Percentiles rank a stretch among this genome's conserved stretches.
These are phyloP conservation scores for Aspergillus proliferans DNA, from an alignment of 2,329 filamentous ascomycete species.

Conservation along the genomic window DNA sequence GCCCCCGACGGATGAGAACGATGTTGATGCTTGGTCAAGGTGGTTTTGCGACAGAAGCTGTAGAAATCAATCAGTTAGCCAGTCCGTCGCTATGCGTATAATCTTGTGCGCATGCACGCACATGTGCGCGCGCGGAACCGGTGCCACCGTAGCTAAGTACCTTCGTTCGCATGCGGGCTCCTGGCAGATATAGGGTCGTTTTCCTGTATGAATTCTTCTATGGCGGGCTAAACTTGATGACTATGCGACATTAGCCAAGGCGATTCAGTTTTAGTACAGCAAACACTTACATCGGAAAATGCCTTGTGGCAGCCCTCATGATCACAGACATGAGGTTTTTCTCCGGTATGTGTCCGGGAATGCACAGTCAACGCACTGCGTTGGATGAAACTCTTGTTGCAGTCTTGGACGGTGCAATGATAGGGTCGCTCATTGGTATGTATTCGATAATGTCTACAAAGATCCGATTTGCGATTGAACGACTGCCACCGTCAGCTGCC, in stretches of 20 bases:
- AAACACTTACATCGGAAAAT: constrained; percentile 36
- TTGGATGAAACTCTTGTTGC: constrained; percentile 45
- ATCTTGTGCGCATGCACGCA: neutral
- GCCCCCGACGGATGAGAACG: constrained; percentile 32
- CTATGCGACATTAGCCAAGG: constrained; percentile 14
- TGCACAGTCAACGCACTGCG: constrained; percentile 44
- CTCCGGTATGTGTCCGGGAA: constrained; percentile 39
- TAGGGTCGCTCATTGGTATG: constrained; percentile 46
- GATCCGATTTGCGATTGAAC: constrained; percentile 45
- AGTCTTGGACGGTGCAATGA: constrained; percentile 38
- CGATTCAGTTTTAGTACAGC: neutral
- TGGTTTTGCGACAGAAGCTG: constrained; percentile 38
- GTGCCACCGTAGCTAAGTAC: constrained; percentile 14
- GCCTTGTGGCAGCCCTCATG: constrained; percentile 38
- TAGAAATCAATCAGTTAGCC: no score
- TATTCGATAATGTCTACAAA: constrained; percentile 43
- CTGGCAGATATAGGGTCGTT: constrained; percentile 35
- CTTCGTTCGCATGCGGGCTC: constrained; percentile 35
- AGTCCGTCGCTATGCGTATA: no score
- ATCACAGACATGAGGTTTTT: constrained; percentile 41
- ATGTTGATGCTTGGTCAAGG: constrained; percentile 36
- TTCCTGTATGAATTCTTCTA: constrained; percentile 36
- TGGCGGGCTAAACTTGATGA: constrained; percentile 37
- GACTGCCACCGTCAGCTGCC: constrained; percentile 23
- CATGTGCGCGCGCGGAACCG: neutral